Base-by-base conservation (phyloP, 2,329 filamentous ascomycete genomes). In the Ascochyta viciae-villosae region DNA sequence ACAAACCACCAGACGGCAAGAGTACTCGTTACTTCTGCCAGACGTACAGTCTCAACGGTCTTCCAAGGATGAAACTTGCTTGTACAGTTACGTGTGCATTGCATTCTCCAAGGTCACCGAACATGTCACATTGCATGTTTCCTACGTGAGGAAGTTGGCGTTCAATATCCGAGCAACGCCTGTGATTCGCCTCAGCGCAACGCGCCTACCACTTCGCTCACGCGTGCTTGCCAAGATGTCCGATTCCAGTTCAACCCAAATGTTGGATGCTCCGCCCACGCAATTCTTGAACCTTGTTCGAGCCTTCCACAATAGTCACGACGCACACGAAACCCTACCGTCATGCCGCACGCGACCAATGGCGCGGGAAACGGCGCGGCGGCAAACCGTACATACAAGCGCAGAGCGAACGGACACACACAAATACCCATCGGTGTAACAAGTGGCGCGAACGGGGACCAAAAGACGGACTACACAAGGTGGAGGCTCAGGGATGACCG, bases 401-500 rank as follows among this genome's bases (percentile, higher is more conserved):
- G 64, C 9, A 50, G 53, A 22, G 50, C 38, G 23, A 57, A 39
- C 12, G 56, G 53, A 29, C 50, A 57, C 42, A 42, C 57, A 23
- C 48, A 65, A 35, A 40, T 61, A 27, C 60, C 40, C 40, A 61
- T 50, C n/a, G 63, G 59, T 24, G 49, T 59, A 39, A 57, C 33
- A 23, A 66, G 56, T 50, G 56, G 22, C 40, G 52, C 54, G 6
- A 59, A 45, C 13, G 57, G 51, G 7, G 52, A 66, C 23, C 48
- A 67, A 55, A 86, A 84, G 70, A 97, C 92, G 4, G 94, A 99
- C 76, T 85, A 86, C 63, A 84, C 86, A 7, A 83, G 90, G 76
- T 99, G 95, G 95, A 86, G 95, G 59, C 78, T 98, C 73, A 84
- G 87, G 58, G 89, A 96, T 70, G 91, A 96, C 57, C 84, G 86